phyloP scores from a whole-genome alignment of 805 yeast species.

The Yarrowia keelungensis region DNA sequence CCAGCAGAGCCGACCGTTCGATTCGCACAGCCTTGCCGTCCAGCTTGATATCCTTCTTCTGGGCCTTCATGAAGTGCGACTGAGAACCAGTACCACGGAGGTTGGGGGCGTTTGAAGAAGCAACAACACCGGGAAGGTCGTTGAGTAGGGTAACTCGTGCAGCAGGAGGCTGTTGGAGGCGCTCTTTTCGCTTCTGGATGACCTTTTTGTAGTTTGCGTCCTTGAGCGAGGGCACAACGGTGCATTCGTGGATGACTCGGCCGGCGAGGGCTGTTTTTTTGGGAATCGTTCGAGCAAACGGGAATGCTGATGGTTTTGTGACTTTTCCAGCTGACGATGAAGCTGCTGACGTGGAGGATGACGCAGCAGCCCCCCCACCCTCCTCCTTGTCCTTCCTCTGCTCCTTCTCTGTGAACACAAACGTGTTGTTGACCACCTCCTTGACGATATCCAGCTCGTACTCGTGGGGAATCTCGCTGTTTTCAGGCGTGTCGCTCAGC shows the following conservation, averaged over 20 bases:
- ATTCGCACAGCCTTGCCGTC: slow-evolving; percentile 93
- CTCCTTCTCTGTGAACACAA: slow-evolving; percentile 86
- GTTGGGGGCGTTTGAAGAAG: slow-evolving; percentile 85
- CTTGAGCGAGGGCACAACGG: slow-evolving; percentile 75
- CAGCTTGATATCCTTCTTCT: slow-evolving; percentile 49
- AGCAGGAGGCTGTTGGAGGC: slow-evolving; percentile 54
- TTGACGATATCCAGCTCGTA: slow-evolving; percentile 82
- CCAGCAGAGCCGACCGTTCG: slow-evolving; percentile 91
- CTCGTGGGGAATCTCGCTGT: slow-evolving; percentile 74
- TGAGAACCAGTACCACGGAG: slow-evolving; percentile 65
- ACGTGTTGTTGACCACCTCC: slow-evolving; percentile 82
- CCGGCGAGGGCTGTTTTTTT: slow-evolving; percentile 86
- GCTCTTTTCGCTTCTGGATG: slow-evolving; percentile 61
- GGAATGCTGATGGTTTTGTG: slow-evolving; percentile 29
- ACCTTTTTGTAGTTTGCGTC: slow-evolving; percentile 75
- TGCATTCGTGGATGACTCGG: slow-evolving; percentile 90
- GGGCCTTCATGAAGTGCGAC: slow-evolving; percentile 66
- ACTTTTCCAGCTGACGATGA: slow-evolving; percentile 19
- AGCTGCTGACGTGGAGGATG: background rate
- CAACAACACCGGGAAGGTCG: slow-evolving; percentile 85
- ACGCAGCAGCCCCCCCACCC: slow-evolving; percentile 9
- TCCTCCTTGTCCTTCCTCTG: slow-evolving; percentile 55
- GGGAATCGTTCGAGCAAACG: slow-evolving; percentile 64
- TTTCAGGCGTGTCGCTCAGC: slow-evolving; percentile 52
- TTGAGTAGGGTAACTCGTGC: slow-evolving; percentile 73